Evolutionary conservation across 257 asterid genomes (phyloP).

Genomic region (Penstemon barbatus): DNA sequence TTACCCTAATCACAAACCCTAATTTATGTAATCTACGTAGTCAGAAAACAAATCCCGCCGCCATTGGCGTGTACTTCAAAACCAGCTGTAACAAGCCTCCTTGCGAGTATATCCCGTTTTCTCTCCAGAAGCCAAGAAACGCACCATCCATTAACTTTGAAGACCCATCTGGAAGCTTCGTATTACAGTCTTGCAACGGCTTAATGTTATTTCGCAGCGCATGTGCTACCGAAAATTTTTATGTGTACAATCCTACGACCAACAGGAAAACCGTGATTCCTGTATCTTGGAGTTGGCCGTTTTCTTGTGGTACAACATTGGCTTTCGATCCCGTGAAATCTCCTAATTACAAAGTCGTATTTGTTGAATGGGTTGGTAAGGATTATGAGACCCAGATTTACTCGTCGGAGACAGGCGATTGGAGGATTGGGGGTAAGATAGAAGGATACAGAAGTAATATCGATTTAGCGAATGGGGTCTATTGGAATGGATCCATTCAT

Average conservation of each 20-base stretch:
- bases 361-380: neutral
- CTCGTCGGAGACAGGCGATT: constrained; percentile 30
- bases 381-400: constrained; percentile 11
- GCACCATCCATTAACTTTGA: neutral
- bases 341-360: constrained; percentile 32
- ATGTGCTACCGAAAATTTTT: neutral
- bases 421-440: constrained; percentile 26
- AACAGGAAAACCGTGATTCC: neutral
- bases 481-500: constrained; percentile 21
- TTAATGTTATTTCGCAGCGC: neutral
- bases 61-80: neutral
- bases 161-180: neutral
- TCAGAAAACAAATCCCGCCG: constrained; percentile 4
- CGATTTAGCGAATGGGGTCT: neutral
- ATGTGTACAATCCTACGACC: constrained; percentile 31
- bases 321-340: constrained; percentile 35
- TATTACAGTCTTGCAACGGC: constrained; percentile 35
- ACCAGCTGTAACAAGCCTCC: neutral
- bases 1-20: constrained; percentile 25
- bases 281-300: neutral
- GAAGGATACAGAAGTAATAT: neutral
- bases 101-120: constrained; percentile 7
- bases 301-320: neutral
- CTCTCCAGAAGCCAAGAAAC: neutral
- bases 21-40: constrained; percentile 14